A percentile compares a stretch with the other conserved stretches of the same genome.
These are phyloP conservation scores for Melampsora larici-populina DNA, from an alignment of 1,284 basidiomycete species.

Conservation along the genomic window DNA sequence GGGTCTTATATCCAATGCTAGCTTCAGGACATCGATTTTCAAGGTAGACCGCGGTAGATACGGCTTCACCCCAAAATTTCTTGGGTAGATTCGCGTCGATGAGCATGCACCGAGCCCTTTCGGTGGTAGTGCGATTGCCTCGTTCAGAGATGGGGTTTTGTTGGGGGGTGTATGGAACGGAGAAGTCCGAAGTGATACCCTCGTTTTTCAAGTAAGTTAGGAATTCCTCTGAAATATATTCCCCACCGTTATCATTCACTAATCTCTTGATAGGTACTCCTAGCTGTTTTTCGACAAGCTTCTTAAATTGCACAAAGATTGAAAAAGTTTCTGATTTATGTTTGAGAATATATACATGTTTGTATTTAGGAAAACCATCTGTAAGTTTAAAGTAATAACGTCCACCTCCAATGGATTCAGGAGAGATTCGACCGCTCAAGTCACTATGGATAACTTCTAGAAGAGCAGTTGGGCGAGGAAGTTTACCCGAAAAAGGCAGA, in stretches of 20 bases:
- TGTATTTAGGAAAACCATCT: too few species aligned
- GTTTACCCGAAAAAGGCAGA: not conserved
- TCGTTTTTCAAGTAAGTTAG: conserved; percentile 47
- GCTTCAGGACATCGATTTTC: conserved; percentile 51
- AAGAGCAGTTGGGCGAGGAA: not conserved
- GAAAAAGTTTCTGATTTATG: conserved; percentile 27
- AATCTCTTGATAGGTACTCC: conserved; percentile 52
- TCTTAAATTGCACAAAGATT: not conserved
- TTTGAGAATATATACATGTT: not conserved
- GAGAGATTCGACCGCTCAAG: too few species aligned
- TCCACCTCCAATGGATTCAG: too few species aligned
- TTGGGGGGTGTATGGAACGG: conserved; percentile 54
- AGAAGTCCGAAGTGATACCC: conserved; percentile 53
- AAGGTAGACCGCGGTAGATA: conserved; percentile 52
- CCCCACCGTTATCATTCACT: conserved; percentile 54
- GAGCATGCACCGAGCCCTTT: conserved; percentile 50
- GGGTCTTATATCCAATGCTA: too few species aligned
- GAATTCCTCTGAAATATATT: too few species aligned
- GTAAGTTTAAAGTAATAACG: too few species aligned
- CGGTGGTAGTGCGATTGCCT: conserved; percentile 50
- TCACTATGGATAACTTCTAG: too few species aligned
- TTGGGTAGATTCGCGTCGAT: conserved; percentile 49
- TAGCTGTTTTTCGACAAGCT: conserved; percentile 45
- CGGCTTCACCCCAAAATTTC: conserved; percentile 54
- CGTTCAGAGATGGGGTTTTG: conserved; percentile 45